These are phyloP conservation scores for Immersiporthe knoxdaviesiana DNA, from an alignment of 2,329 filamentous ascomycete genomes.

Conservation along the genomic window DNA sequence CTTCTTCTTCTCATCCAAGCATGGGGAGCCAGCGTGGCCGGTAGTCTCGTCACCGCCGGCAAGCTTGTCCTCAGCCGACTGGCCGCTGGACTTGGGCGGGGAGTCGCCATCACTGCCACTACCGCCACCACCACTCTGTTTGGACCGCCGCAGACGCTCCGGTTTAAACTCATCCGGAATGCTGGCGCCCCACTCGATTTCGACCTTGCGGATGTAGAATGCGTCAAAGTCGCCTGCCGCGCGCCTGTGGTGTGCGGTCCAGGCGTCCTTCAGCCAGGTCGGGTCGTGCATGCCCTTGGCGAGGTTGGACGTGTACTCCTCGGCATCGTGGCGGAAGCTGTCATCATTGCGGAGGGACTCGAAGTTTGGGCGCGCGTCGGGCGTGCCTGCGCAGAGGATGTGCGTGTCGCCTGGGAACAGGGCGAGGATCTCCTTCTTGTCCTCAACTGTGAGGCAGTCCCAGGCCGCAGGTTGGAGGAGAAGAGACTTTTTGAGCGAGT, in stretches of 20 bases:
- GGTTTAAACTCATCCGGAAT: slow-evolving; percentile 26
- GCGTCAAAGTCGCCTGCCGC: slow-evolving; percentile 54
- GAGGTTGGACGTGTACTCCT: slow-evolving; percentile 49
- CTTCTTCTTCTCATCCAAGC: not conserved
- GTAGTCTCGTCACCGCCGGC: too few relatives aligned
- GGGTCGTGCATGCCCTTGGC: slow-evolving; percentile 53
- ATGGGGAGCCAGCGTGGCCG: not conserved
- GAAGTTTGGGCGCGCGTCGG: slow-evolving; percentile 41
- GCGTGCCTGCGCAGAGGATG: slow-evolving; percentile 38
- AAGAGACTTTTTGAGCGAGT: slow-evolving; percentile 36
- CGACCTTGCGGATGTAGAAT: slow-evolving; percentile 49
- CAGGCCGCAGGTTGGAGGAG: slow-evolving; percentile 44
- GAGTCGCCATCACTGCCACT: not conserved
- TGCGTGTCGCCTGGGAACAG: slow-evolving; percentile 42
- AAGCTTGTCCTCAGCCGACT: not conserved
- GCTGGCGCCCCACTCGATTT: slow-evolving; percentile 49
- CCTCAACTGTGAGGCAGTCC: slow-evolving; percentile 40
- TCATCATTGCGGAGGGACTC: slow-evolving; percentile 44
- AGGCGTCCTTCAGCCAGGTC: slow-evolving; percentile 57
- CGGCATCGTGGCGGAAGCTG: slow-evolving; percentile 48
- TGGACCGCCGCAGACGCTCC: slow-evolving; percentile 19
- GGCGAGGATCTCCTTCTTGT: slow-evolving; percentile 40
- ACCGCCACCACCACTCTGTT: not conserved
- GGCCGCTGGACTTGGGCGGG: not conserved
- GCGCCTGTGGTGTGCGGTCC: slow-evolving; percentile 53